Evolutionary conservation across 352 stramenopile species (phyloP), one percentile per base, ranked within the genome.

Genomic region (Saprolegnia parasitica): DNA sequence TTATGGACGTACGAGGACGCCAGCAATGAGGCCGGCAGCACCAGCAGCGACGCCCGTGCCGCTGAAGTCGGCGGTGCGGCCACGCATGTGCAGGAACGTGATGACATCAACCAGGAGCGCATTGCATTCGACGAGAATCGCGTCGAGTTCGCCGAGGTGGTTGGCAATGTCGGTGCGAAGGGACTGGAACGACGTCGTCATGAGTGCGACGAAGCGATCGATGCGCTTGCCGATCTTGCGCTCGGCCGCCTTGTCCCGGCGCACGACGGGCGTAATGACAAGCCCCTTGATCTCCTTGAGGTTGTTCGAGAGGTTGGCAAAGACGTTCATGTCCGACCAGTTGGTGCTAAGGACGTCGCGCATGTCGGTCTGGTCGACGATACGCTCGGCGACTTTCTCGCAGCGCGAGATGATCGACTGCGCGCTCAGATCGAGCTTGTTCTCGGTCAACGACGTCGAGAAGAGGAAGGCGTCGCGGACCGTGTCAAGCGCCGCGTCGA

Each of bases 31-130:
- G 39, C 84, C 84, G 4, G 87, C 87, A 1, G 87, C 87, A 11
- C 87, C 87, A 8, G 84, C 87, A 8, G 87, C 87, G 24, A 95
- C 86, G 15, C 87, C 87, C 11, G 87, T 93, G 60, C 87, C 87
- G 47, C 87, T 95, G 64, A 95, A 95, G 63, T 95, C 87, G 5
- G 83, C 82, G 6, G 87, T 93, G 9, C 81, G 75, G 23, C 77
- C 81, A 66, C 86, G 84, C 76, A 93, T 80, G 70, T 95, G 87
- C 64, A 95, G 72, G 71, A 95, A 65, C 56, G 87, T 95, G 55
- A 95, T 89, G n/a, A 83, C 79, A 71, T 93, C 81, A 26, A 93
- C 85, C 80, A 95, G 91, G 13, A 95, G 77, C 76, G 91, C 88
- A 15, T 81, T 93, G 68, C 85, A 90, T 72, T 93, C 84, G 0